Evolutionary conservation across 192 early-diverging fungal genomes (phyloP).

Genomic region (Umbelopsis sp.): DNA sequence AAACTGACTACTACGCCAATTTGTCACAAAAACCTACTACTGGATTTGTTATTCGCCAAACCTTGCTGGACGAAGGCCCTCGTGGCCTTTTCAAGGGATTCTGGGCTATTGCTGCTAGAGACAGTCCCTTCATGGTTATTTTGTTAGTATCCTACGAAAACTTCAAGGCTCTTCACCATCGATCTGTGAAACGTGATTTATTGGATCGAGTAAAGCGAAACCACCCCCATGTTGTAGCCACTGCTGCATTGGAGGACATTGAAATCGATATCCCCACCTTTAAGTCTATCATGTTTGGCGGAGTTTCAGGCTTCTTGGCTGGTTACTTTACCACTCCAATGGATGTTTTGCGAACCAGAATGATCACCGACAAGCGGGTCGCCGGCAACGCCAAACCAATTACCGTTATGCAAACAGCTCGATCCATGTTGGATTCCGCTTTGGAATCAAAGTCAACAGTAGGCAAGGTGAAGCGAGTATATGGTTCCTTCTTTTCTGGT

Average conservation of each 20-base stretch:
- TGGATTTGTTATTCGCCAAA: conserved; percentile 53
- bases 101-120: conserved; percentile 67
- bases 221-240: conserved; percentile 40
- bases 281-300: conserved; percentile 70
- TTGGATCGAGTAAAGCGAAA: conserved; percentile 24
- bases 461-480: conserved; percentile 32
- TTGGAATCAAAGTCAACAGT: conserved; percentile 28
- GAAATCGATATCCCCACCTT: conserved; percentile 67
- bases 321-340: conserved; percentile 77
- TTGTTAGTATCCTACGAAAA: conserved; percentile 74
- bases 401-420: conserved; percentile 30
- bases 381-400: not conserved
- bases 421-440: conserved; percentile 29
- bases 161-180: conserved; percentile 67
- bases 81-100: conserved; percentile 71
- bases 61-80: conserved; percentile 58
- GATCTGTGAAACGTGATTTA: conserved; percentile 37
- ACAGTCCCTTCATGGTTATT: conserved; percentile 81
- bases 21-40: conserved; percentile 39
- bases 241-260: conserved; percentile 51
- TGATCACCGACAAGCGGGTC: conserved; percentile 60
- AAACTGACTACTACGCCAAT: conserved; percentile 60
- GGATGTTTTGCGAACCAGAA: conserved; percentile 68
- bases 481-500: conserved; percentile 62
- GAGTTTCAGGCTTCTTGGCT: conserved; percentile 71